Evolutionary conservation across 73 alveolate species (phyloP).

Genomic region (Tetrahymena malaccensis): DNA sequence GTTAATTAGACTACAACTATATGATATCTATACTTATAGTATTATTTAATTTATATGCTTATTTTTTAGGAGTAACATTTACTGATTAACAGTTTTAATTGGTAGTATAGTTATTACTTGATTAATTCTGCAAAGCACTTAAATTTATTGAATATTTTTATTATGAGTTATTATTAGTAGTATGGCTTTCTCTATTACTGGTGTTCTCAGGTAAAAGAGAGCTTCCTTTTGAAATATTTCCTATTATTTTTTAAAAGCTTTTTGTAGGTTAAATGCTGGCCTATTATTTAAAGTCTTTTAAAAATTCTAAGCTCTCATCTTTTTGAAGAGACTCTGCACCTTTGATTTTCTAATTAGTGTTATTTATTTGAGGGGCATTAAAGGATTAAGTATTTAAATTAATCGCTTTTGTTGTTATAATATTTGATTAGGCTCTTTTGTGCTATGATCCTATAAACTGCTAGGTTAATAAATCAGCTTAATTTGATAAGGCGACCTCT

Average conservation of each 20-base stretch:
- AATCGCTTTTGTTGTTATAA: background rate
- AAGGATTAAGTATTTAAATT: background rate
- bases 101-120: background rate
- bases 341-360: background rate
- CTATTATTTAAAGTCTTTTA: background rate
- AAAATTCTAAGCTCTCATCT: background rate
- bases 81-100: background rate
- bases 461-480: background rate
- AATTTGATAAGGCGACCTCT: background rate
- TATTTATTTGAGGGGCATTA: background rate
- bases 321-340: background rate
- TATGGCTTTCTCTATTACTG: background rate
- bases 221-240: background rate
- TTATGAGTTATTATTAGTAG: background rate
- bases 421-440: background rate
- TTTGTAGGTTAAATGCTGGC: background rate
- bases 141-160: background rate
- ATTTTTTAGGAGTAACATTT: background rate
- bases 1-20: background rate
- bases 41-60: background rate
- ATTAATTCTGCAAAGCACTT: background rate
- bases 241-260: background rate
- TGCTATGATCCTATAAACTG: background rate
- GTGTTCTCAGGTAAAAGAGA: background rate
- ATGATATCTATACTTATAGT: background rate